phyloP scores from a whole-genome alignment of 1,139 yeast genomes.

The Protomyces arabidopsidicola region DNA sequence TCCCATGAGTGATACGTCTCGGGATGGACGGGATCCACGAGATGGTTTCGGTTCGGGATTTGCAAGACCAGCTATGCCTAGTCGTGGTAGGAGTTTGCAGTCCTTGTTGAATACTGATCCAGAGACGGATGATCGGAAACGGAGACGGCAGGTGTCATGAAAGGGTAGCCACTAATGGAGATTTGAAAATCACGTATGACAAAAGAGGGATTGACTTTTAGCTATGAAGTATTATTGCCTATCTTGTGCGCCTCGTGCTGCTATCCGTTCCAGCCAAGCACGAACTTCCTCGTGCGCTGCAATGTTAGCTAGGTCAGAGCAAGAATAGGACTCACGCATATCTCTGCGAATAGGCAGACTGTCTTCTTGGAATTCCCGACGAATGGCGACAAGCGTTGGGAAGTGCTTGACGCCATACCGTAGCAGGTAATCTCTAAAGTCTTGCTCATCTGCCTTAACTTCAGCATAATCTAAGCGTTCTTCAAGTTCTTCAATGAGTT shows the following conservation, averaged over 20 bases:
- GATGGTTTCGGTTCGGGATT: not conserved
- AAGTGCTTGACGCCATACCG: conserved; percentile 13
- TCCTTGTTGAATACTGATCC: conserved; percentile 7
- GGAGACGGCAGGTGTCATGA: not conserved
- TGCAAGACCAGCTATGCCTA: conserved; percentile 4
- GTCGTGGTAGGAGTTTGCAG: conserved; percentile 15
- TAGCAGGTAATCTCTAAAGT: conserved; percentile 1
- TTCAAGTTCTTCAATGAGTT: conserved; percentile 11
- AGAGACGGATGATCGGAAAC: conserved; percentile 1
- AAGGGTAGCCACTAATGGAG: not conserved
- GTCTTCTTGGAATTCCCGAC: conserved; percentile 19
- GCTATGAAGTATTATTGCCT: not conserved
- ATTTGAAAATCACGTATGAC: too few relatives aligned
- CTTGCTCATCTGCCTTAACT: conserved; percentile 22
- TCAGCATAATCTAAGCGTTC: conserved; percentile 24
- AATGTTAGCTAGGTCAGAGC: not conserved
- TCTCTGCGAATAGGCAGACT: conserved; percentile 4
- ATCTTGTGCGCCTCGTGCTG: not conserved
- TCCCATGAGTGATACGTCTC: conserved; percentile 12
- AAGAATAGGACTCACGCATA: conserved; percentile 5
- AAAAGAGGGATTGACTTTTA: too few relatives aligned
- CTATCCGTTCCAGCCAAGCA: not conserved
- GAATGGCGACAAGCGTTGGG: conserved; percentile 21
- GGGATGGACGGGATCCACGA: not conserved
- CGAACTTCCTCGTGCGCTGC: not conserved